Conservation (phyloP, 2,329 filamentous ascomycete genomes). For the Aspergillus felis region DNA sequence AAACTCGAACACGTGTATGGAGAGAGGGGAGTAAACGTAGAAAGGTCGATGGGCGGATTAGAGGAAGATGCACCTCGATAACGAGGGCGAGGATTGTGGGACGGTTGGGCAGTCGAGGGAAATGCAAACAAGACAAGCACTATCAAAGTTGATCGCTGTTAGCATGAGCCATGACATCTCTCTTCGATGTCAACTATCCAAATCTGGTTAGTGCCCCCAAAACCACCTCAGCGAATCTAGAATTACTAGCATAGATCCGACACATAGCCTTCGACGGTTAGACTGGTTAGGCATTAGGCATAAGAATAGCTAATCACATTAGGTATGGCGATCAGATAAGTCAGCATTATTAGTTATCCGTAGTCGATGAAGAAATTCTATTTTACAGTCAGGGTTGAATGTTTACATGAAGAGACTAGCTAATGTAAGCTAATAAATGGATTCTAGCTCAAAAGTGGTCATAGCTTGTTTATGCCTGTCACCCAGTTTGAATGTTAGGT, state of each 20-base stretch:
- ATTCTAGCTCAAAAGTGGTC: neutral
- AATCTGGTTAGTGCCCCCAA: slow-evolving; percentile 20
- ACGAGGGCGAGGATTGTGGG: slow-evolving; percentile 20
- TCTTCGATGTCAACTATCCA: slow-evolving; percentile 22
- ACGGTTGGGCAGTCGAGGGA: slow-evolving; percentile 1
- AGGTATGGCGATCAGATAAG: neutral
- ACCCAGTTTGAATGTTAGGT: too few relatives aligned
- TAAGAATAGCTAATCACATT: neutral
- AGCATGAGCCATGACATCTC: slow-evolving; percentile 24
- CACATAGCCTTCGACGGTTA: too few relatives aligned
- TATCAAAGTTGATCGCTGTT: slow-evolving; percentile 6
- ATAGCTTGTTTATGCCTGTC: neutral
- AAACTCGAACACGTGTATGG: slow-evolving; percentile 5
- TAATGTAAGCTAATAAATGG: neutral
- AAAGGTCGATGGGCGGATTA: slow-evolving; percentile 2
- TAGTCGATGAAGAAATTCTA: too few relatives aligned
- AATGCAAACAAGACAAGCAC: slow-evolving; percentile 7
- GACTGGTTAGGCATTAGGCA: too few relatives aligned
- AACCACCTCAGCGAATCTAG: slow-evolving; percentile 23
- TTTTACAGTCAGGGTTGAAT: neutral
- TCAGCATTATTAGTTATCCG: neutral
- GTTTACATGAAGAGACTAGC: neutral
- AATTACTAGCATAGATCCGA: slow-evolving; percentile 4
- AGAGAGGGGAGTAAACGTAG: neutral
- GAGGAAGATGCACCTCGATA: slow-evolving; percentile 13